Evolutionary conservation across 495 filamentous ascomycete genomes (phyloP).

Genomic region (Penicillium fimorum): DNA sequence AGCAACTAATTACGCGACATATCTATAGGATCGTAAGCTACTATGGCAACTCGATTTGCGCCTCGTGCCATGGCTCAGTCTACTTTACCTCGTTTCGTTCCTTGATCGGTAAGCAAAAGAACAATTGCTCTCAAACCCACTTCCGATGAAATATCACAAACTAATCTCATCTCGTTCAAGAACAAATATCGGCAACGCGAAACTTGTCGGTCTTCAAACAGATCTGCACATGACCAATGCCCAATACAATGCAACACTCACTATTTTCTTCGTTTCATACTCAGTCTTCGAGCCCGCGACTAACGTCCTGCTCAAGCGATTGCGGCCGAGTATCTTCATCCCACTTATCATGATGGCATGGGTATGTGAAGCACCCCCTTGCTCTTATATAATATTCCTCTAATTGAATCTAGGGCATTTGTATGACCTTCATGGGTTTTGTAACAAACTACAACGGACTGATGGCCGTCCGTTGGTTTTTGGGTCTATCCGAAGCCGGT

Average conservation of each 20-base stretch:
- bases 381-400: background rate
- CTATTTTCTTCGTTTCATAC: conserved; percentile 93
- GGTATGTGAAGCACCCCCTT: conserved; percentile 27
- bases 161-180: conserved; percentile 34
- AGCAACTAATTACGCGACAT: background rate
- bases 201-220: conserved; percentile 67
- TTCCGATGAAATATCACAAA: background rate
- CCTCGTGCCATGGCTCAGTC: conserved; percentile 78
- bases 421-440: conserved; percentile 83
- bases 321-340: conserved; percentile 71
- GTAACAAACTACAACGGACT: conserved; percentile 74
- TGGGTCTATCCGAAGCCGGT: conserved; percentile 82
- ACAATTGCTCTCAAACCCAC: no score
- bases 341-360: conserved; percentile 57
- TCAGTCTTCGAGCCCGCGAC: conserved; percentile 82
- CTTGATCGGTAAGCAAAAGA: conserved; percentile 60
- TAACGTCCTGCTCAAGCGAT: conserved; percentile 79
- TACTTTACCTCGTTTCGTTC: conserved; percentile 84
- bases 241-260: conserved; percentile 76
- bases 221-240: conserved; percentile 62
- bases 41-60: conserved; percentile 68
- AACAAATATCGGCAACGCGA: conserved; percentile 86
- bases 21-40: conserved; percentile 60
- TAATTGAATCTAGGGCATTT: conserved; percentile 57
- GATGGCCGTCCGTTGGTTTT: conserved; percentile 80